A percentile compares a stretch with the other conserved stretches of the same genome.
Evolutionary conservation across 2,329 filamentous ascomycete genomes (phyloP).

Genomic region (Bipolaris sorokiniana): DNA sequence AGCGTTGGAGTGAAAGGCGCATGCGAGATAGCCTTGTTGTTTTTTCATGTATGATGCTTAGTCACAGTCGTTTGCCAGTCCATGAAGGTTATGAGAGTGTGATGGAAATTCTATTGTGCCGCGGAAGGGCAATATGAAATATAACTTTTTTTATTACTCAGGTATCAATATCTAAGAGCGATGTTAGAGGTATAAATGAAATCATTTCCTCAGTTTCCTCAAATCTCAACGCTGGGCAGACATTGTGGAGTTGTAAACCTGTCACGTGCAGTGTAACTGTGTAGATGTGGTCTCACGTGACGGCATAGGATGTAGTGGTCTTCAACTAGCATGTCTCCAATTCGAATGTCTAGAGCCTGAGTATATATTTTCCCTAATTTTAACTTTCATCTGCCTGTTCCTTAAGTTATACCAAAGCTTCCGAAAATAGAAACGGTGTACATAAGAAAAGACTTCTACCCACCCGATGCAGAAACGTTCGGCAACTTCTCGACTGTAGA

Average conservation of each 20-base stretch:
- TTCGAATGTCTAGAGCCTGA: background rate
- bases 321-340: background rate
- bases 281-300: background rate
- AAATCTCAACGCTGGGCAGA: background rate
- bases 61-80: no score
- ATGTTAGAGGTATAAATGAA: no score
- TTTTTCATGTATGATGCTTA: no score
- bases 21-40: no score
- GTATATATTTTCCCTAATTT: no score
- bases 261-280: background rate
- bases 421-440: background rate
- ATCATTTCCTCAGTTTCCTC: background rate
- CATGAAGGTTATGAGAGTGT: background rate
- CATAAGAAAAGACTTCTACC: no score
- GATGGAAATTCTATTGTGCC: background rate
- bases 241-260: background rate
- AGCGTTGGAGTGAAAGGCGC: background rate
- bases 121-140: background rate
- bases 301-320: background rate
- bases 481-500: no score
- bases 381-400: background rate
- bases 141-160: background rate
- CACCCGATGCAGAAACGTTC: background rate
- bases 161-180: no score
- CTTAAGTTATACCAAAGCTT: background rate